Evolutionary conservation across 106 monocot genomes (phyloP).

Genomic region (Apostasia shenzhenica): DNA sequence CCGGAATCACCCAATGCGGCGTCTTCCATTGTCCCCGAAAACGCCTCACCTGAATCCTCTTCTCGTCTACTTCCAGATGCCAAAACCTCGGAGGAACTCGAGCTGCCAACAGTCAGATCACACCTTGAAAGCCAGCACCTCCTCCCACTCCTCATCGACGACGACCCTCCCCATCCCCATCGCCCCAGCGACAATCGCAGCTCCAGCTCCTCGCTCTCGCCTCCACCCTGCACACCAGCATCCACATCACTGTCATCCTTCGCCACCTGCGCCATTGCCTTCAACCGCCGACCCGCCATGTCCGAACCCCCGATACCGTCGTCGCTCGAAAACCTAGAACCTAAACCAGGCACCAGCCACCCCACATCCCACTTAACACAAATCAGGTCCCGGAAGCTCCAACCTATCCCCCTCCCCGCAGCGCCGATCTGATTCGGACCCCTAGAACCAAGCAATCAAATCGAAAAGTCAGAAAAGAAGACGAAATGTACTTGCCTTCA

Average conservation of each 20-base stretch:
- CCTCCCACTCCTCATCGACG: not conserved
- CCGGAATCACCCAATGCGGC: too few species aligned
- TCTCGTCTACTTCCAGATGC: not conserved
- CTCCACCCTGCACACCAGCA: not conserved
- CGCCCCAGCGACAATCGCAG: constrained; percentile 1
- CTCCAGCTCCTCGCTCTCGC: not conserved
- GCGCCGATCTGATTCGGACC: not conserved
- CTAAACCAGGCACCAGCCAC: not conserved
- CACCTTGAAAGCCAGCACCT: not conserved
- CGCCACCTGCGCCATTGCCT: not conserved
- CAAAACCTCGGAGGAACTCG: not conserved
- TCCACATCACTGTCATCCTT: not conserved
- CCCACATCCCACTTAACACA: not conserved
- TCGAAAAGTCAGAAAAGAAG: not conserved
- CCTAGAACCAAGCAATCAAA: constrained; percentile 3
- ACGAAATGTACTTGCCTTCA: not conserved
- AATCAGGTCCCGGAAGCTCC: not conserved
- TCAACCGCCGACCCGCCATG: constrained; percentile 6
- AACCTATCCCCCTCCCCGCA: not conserved
- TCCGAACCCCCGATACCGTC: not conserved
- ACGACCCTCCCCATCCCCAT: not conserved
- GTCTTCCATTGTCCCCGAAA: constrained; percentile 1
- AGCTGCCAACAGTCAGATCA: constrained; percentile 3
- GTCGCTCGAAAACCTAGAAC: not conserved
- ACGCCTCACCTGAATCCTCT: not conserved